These are phyloP conservation scores for Daphne laureola DNA, from an alignment of 441 rosid genomes.

Conservation along the genomic window DNA sequence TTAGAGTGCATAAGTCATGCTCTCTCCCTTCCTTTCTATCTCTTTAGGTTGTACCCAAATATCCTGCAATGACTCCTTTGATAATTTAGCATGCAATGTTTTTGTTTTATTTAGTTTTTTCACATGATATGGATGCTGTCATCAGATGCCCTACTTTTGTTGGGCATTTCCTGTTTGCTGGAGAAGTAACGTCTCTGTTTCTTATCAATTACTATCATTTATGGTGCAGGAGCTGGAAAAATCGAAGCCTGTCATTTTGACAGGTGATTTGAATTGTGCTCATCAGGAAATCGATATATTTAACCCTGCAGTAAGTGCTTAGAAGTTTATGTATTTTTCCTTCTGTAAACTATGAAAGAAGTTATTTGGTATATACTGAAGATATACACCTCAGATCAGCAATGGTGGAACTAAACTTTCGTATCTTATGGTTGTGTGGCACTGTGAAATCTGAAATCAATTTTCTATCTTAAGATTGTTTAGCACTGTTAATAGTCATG, in stretches of 20 bases:
- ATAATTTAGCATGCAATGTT: background rate
- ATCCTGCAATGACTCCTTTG: background rate
- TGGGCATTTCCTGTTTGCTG: background rate
- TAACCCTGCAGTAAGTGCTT: constrained; percentile 67
- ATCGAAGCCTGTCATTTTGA: constrained; percentile 87
- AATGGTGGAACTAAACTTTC: too few species aligned
- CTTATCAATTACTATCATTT: constrained; percentile 8
- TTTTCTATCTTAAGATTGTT: too few species aligned
- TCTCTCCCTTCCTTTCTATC: background rate
- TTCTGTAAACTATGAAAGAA: background rate
- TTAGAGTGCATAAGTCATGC: too few species aligned
- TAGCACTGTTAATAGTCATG: too few species aligned
- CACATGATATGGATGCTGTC: too few species aligned
- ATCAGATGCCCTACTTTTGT: too few species aligned
- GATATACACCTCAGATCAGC: too few species aligned
- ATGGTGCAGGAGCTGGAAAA: constrained; percentile 72
- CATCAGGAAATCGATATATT: constrained; percentile 90
- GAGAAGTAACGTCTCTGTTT: constrained; percentile 10
- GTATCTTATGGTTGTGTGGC: too few species aligned
- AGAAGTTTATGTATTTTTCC: background rate
- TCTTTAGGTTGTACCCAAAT: background rate
- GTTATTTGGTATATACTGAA: too few species aligned
- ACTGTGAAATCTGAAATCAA: too few species aligned
- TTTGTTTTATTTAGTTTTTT: background rate
- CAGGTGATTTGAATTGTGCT: constrained; percentile 92